A percentile compares a stretch with the other conserved stretches of the same genome.
Evolutionary conservation across 768 basidiomycete species (phyloP).

Genomic region (Lentinula sp.): DNA sequence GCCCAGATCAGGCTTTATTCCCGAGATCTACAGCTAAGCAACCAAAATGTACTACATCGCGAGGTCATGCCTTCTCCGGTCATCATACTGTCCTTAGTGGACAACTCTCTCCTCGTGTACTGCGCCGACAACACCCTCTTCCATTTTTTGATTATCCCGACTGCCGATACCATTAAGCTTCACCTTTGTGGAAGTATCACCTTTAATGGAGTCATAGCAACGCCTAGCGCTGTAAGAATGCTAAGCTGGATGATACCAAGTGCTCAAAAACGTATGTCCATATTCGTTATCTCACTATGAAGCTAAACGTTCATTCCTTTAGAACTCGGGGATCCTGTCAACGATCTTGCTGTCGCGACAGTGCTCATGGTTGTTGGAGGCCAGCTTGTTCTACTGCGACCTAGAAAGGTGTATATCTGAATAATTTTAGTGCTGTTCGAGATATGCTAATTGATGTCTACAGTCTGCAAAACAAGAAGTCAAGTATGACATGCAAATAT

Average conservation of each 20-base stretch:
- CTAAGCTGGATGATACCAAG: constrained; percentile 97
- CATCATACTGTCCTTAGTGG: constrained; percentile 84
- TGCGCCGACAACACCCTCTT: constrained; percentile 89
- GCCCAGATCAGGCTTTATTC: constrained; percentile 87
- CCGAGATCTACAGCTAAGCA: constrained; percentile 81
- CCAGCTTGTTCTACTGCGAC: constrained; percentile 81
- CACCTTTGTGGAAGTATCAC: constrained; percentile 93
- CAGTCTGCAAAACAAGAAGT: constrained; percentile 85
- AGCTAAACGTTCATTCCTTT: not conserved
- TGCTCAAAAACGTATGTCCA: constrained; percentile 79
- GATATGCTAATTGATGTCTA: not conserved
- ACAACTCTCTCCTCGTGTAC: constrained; percentile 92
- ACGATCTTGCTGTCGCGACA: constrained; percentile 90
- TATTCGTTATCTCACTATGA: constrained; percentile 6
- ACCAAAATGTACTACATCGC: constrained; percentile 77
- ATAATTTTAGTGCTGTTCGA: not conserved
- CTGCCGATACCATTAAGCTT: constrained; percentile 74
- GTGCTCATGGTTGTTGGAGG: constrained; percentile 95
- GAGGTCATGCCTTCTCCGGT: constrained; percentile 74
- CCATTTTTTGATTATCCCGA: constrained; percentile 89
- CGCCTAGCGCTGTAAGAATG: constrained; percentile 78
- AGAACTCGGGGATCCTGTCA: constrained; percentile 93
- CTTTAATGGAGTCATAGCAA: constrained; percentile 84
- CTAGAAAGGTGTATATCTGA: constrained; percentile 59
- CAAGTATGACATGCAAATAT: constrained; percentile 95